Evolutionary conservation across 805 yeast genomes (phyloP).

Genomic region (Kazachstania kunashirensis): DNA sequence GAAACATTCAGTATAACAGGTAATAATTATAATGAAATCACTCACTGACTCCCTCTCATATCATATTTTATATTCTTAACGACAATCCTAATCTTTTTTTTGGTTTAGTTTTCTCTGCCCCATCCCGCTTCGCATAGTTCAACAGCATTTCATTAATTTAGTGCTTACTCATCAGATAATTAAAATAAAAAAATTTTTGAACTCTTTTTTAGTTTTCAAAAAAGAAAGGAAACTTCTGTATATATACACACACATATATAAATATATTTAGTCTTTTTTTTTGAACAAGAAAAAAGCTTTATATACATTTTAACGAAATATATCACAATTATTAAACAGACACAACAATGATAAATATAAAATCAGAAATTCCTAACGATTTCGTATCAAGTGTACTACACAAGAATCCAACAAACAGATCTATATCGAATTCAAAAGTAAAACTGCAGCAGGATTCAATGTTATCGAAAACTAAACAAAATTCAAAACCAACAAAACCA

Average conservation of each 20-base stretch:
- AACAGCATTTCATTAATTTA: background rate
- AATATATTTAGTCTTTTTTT: no score
- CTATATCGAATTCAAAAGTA: background rate
- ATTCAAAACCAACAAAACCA: background rate
- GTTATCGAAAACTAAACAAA: background rate
- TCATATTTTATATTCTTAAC: no score
- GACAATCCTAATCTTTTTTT: no score
- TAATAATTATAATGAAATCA: no score
- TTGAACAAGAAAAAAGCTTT: no score
- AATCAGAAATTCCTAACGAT: conserved; percentile 1
- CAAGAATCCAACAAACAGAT: background rate
- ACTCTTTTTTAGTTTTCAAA: background rate
- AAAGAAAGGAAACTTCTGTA: no score
- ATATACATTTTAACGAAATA: no score
- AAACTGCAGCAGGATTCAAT: background rate
- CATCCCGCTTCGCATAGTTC: background rate
- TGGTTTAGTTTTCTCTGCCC: no score
- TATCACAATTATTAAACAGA: no score
- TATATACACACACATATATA: no score
- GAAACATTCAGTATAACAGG: conserved; percentile 1
- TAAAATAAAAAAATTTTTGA: background rate
- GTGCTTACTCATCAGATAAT: conserved; percentile 4
- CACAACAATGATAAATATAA: background rate
- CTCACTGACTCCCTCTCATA: no score
- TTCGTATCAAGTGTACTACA: conserved; percentile 2